Evolutionary conservation across 441 rosid species (phyloP).

Genomic region (Jatropha podagrica): DNA sequence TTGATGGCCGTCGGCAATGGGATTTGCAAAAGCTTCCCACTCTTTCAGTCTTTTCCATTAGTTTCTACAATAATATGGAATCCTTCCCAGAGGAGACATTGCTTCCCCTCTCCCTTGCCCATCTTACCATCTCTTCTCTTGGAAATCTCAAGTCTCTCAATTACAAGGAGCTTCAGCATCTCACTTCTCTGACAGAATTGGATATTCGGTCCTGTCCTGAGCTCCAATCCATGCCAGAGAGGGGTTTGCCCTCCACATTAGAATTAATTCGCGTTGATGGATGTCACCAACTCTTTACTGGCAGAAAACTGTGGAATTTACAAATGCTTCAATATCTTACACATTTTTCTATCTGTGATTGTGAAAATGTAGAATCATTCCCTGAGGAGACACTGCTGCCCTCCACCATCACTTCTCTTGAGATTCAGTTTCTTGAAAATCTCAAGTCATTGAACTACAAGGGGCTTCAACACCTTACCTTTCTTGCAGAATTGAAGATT

Average conservation of each 20-base stretch:
- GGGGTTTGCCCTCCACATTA: not conserved
- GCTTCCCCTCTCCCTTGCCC: slow-evolving; percentile 15
- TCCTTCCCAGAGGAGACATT: slow-evolving; percentile 12
- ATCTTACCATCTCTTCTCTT: not conserved
- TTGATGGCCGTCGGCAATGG: not conserved
- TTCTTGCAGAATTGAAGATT: not conserved
- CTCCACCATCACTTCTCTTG: too few relatives aligned
- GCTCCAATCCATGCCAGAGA: slow-evolving; percentile 1
- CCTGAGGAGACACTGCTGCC: too few relatives aligned
- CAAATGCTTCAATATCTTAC: too few relatives aligned
- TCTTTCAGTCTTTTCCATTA: not conserved
- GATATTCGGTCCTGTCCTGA: not conserved
- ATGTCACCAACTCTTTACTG: too few relatives aligned
- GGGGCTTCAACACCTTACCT: not conserved
- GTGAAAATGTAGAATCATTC: too few relatives aligned
- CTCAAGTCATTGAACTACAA: slow-evolving; percentile 2
- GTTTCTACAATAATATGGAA: not conserved
- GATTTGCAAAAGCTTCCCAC: slow-evolving; percentile 14
- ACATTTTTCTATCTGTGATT: too few relatives aligned
- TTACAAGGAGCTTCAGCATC: not conserved
- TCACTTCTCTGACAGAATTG: not conserved
- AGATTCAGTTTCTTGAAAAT: not conserved
- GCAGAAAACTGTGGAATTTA: too few relatives aligned
- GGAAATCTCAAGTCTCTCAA: not conserved
- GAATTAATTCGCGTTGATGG: too few relatives aligned